These are phyloP conservation scores for Cladosporium cucumerinum DNA, from an alignment of 2,329 filamentous ascomycete species.

Conservation along the genomic window DNA sequence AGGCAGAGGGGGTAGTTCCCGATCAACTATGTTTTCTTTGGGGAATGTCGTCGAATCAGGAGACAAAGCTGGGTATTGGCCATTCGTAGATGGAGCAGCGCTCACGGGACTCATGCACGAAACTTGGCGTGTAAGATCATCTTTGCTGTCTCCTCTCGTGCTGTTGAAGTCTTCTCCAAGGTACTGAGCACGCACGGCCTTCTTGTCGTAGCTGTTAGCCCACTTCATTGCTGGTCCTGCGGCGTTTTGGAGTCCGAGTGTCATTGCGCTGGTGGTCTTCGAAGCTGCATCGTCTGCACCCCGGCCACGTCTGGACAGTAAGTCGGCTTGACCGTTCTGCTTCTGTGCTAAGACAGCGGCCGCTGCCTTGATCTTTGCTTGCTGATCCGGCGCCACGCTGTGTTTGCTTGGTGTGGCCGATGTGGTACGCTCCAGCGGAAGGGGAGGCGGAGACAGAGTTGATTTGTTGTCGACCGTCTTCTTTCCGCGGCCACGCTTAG, in stretches of 20 bases:
- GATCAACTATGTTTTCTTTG: slow-evolving; percentile 8
- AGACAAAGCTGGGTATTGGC: slow-evolving; percentile 15
- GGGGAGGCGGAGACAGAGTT: slow-evolving; percentile 41
- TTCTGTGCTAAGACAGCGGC: slow-evolving; percentile 74
- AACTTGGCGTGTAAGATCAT: slow-evolving; percentile 26
- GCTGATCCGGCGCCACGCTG: slow-evolving; percentile 84
- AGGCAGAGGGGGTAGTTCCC: slow-evolving; percentile 45
- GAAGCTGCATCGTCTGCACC: slow-evolving; percentile 52
- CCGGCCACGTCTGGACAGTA: slow-evolving; percentile 48
- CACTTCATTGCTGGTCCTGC: slow-evolving; percentile 94
- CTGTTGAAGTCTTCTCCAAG: slow-evolving; percentile 64
- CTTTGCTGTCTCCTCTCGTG: slow-evolving; percentile 45
- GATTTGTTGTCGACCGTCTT: slow-evolving; percentile 67
- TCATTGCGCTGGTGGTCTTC: slow-evolving; percentile 88
- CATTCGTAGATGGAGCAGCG: slow-evolving; percentile 14
- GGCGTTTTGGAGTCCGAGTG: slow-evolving; percentile 81
- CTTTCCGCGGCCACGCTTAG: slow-evolving; percentile 67
- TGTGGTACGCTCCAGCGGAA: slow-evolving; percentile 41
- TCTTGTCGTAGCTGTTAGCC: slow-evolving; percentile 92
- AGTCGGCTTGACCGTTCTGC: slow-evolving; percentile 43
- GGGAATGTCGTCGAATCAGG: slow-evolving; percentile 17
- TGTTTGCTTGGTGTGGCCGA: slow-evolving; percentile 66
- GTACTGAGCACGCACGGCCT: slow-evolving; percentile 81
- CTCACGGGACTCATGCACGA: slow-evolving; percentile 30
- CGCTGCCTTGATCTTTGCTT: slow-evolving; percentile 88